Base-by-base conservation (phyloP, 1,284 basidiomycete genomes). In the Melampsora occidentalis region DNA sequence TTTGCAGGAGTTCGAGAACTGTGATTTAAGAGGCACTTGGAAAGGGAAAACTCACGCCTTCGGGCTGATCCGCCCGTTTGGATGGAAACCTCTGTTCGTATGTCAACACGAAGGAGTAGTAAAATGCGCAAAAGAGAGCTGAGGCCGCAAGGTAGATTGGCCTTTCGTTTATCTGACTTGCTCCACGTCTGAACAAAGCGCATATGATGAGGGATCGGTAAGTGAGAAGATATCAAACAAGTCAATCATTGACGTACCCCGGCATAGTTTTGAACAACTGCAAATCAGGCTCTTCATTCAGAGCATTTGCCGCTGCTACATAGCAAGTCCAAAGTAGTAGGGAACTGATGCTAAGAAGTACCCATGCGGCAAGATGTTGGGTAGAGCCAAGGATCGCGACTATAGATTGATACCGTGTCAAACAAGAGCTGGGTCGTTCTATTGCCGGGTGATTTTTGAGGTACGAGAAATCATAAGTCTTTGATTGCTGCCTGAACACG, bases 211-310 rank as follows among this genome's bases (percentile, higher is more conserved):
- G 61, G 35, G 14, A 49, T 33, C 6, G n/a, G 48, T 20, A 14
- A 46, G 42, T 12, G 4, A 46, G 16, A 18, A 59, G 28, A 59
- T 28, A 59, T 59, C 12, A 31, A 59, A 57, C 22, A 10, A 31
- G 62, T 12, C 62, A 59, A 33, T 28, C 10, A 1, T 7, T 31
- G 33, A 51, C 42, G 33, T 49, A 72, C 70, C 70, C 70, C 28
- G 70, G 70, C 35, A 72, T 49, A 20, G 25, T 49, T 42, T 72
- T 72, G 48, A 72, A 65, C 31, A 72, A 49, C n/a, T 63, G 49
- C 46, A 72, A 72, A 7, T 72, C 70, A 25, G 70, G 70, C 5
- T 72, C 62, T 65, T 64, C 59, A 33, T 72, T 72, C 28, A 72
- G 53, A n/a, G 70, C 70, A 46, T 49, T 62, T 16, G 70, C 70